These are phyloP conservation scores for Arxiozyma heterogenica DNA, from an alignment of 1,139 yeast genomes.

Conservation along the genomic window DNA sequence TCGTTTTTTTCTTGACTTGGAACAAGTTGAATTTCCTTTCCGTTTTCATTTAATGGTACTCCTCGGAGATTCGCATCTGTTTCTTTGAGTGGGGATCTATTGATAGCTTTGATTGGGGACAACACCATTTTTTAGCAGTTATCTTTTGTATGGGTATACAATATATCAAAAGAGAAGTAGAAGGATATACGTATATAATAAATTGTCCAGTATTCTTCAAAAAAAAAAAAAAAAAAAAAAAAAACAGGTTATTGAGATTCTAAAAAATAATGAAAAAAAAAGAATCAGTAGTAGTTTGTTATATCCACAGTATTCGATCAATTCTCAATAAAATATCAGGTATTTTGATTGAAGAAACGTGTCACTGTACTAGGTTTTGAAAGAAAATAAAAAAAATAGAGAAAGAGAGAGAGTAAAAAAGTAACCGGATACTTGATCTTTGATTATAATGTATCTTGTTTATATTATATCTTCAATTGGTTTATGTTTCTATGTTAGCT, in stretches of 20 bases:
- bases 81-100: conserved; percentile 29
- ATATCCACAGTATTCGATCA: not conserved
- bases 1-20: not conserved
- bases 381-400: too few species aligned
- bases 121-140: conserved; percentile 5
- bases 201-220: not conserved
- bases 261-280: too few species aligned
- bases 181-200: not conserved
- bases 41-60: conserved; percentile 4
- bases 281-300: not conserved
- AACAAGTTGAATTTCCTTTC: not conserved
- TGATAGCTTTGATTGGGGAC: conserved; percentile 13
- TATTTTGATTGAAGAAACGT: not conserved
- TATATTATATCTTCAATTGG: not conserved
- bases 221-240: too few species aligned
- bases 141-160: not conserved
- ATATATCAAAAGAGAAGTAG: too few species aligned
- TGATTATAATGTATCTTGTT: not conserved
- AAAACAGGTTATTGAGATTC: not conserved
- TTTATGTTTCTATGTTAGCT: not conserved
- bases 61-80: conserved; percentile 25
- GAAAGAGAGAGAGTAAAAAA: too few species aligned
- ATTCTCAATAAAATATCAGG: not conserved
- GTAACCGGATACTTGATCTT: not conserved
- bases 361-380: not conserved